Percentiles rank a stretch among this genome's conserved stretches.
Evolutionary conservation across 768 basidiomycete species (phyloP).

Genomic region (Suillus subluteus): DNA sequence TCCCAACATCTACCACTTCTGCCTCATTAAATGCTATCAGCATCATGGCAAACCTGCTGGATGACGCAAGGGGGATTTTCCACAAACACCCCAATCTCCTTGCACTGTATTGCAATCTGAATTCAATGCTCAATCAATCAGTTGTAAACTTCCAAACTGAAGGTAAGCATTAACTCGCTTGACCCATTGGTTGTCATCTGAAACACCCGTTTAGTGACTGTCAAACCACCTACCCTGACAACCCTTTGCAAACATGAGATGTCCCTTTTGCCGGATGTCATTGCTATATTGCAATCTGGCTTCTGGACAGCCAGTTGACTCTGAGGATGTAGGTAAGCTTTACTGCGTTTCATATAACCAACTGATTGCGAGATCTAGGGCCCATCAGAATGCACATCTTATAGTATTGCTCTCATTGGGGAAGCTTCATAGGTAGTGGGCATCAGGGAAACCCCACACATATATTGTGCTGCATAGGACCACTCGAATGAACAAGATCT

Average conservation of each 20-base stretch:
- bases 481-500: not conserved
- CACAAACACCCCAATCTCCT: not conserved
- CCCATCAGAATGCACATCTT: not conserved
- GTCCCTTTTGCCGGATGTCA: not conserved
- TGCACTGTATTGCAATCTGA: not conserved
- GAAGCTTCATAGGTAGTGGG: not conserved
- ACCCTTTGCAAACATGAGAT: not conserved
- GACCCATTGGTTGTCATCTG: not conserved
- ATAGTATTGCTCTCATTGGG: not conserved
- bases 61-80: not conserved
- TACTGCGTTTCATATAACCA: not conserved
- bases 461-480: not conserved
- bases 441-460: not conserved
- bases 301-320: conserved; percentile 1
- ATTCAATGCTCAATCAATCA: not conserved
- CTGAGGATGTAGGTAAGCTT: not conserved
- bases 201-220: not conserved
- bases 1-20: too few relatives aligned
- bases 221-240: not conserved
- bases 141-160: not conserved
- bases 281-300: not conserved
- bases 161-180: not conserved
- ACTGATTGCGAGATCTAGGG: not conserved
- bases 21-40: too few relatives aligned
- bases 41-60: not conserved